Evolutionary conservation across 2,329 filamentous ascomycete species (phyloP), one percentile per base, ranked within the genome.

Genomic region (Cordyceps fumosorosea): DNA sequence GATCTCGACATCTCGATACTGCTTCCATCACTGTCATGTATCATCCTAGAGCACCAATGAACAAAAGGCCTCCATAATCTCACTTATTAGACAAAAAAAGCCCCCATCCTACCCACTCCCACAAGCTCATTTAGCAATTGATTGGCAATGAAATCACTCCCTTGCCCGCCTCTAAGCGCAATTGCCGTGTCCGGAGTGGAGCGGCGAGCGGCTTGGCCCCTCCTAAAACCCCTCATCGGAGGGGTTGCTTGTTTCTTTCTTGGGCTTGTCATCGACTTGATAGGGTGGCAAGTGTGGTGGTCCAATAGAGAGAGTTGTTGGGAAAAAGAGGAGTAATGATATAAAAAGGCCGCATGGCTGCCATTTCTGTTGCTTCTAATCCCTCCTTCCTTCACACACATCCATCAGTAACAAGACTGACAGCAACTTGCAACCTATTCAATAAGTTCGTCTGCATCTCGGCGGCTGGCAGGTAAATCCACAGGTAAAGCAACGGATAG

Each of bases 211-310:
- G 51, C 34, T 40, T 44, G 53, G 40, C 16, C 56, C 32, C 56
- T 58, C 56, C 45, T 18, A 45, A 58, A 51, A 54, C 58, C 50
- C 58, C 58, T 60, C 50, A 32, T 60, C 45, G 45, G 56, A 58
- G 56, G 32, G 47, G 32, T 58, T 51, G 44, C 29, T 29, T 5
- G 29, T 5, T 57, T 40, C 32, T 45, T 44, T n/a, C 42, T n/a
- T 22, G 29, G 57, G 6, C 26, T 22, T 44, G 34, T 53, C 34
- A 44, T 40, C 11, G 42, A 48, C 12, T 47, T 20, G 44, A 20
- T 47, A 22, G n/a, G n/a, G n/a, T 20, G 55, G 55, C 29, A 11
- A 47, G n/a, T 20, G n/a, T 47, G 24, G 18, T 34, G 5, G 24
- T 45, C 55, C 55, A 57, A 57, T 57, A 24, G n/a, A 47, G 12